Percentiles rank a stretch among this genome's conserved stretches.
Conservation (phyloP, 257 asterid species). For the Nicotiana obtusifolia region DNA sequence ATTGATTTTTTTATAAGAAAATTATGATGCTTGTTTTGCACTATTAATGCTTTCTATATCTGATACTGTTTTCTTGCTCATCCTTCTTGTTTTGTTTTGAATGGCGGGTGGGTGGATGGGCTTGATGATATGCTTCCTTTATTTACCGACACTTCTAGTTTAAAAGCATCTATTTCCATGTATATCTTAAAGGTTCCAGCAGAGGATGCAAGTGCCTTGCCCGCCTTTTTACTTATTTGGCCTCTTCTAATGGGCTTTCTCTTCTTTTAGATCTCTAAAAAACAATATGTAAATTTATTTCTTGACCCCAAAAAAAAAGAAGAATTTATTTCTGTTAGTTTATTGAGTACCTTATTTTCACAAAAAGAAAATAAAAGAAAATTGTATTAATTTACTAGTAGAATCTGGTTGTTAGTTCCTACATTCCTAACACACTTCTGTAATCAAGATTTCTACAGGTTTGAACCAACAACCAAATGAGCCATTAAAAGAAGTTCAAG, state of each 20-base stretch:
- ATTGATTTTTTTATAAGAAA: too few relatives aligned
- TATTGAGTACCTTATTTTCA: neutral
- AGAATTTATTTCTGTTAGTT: neutral
- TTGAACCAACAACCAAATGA: constrained; percentile 38
- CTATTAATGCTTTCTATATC: too few relatives aligned
- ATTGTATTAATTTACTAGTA: too few relatives aligned
- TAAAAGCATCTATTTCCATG: neutral
- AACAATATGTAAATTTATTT: neutral
- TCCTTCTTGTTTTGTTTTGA: neutral
- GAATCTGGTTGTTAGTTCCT: neutral
- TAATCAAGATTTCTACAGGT: constrained; percentile 48
- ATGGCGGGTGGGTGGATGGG: neutral
- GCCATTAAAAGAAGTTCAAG: constrained; percentile 39
- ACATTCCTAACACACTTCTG: constrained; percentile 18
- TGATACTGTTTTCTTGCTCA: neutral
- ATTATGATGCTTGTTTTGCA: too few relatives aligned
- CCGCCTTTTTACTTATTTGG: neutral
- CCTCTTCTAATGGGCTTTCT: neutral
- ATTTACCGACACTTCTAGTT: neutral
- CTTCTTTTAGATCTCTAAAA: neutral
- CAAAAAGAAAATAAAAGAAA: too few relatives aligned
- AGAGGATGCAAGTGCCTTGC: neutral
- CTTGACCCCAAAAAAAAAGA: too few relatives aligned
- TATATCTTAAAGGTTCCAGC: neutral
- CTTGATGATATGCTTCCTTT: neutral